These are phyloP conservation scores for Apiospora arundinis DNA, from an alignment of 2,329 filamentous ascomycete genomes.

Conservation along the genomic window DNA sequence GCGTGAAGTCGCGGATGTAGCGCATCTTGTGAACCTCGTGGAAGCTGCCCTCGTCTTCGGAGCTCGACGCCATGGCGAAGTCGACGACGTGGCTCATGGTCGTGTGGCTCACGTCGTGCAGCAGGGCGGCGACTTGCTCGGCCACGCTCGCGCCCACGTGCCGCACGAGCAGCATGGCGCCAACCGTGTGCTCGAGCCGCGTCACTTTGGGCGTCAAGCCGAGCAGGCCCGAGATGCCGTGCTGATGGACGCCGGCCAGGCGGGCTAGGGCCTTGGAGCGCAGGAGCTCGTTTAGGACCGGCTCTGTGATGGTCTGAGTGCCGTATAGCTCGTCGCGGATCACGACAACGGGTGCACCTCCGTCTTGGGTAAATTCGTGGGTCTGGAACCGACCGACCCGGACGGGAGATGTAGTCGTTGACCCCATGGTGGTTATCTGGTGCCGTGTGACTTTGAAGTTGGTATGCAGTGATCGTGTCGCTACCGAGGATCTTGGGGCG, in stretches of 20 bases:
- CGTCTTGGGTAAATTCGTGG: constrained; percentile 27
- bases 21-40: constrained; percentile 48
- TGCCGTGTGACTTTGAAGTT: neutral
- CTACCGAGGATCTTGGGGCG: neutral
- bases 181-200: constrained; percentile 48
- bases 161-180: constrained; percentile 46
- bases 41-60: constrained; percentile 41
- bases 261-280: constrained; percentile 40
- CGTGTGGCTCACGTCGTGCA: constrained; percentile 48
- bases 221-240: constrained; percentile 45
- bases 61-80: constrained; percentile 43
- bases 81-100: constrained; percentile 48
- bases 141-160: constrained; percentile 41
- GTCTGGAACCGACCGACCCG: constrained; percentile 32
- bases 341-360: constrained; percentile 25
- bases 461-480: neutral
- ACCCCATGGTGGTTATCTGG: neutral
- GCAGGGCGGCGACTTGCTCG: constrained; percentile 46
- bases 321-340: constrained; percentile 46
- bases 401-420: constrained; percentile 7
- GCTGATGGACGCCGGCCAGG: constrained; percentile 44
- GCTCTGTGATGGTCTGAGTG: constrained; percentile 40
- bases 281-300: constrained; percentile 45
- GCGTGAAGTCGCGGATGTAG: constrained; percentile 40
- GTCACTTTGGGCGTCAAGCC: constrained; percentile 43